Base-by-base conservation (phyloP, 176 grass and related monocot genomes). In the Oropetium thomaeum region DNA sequence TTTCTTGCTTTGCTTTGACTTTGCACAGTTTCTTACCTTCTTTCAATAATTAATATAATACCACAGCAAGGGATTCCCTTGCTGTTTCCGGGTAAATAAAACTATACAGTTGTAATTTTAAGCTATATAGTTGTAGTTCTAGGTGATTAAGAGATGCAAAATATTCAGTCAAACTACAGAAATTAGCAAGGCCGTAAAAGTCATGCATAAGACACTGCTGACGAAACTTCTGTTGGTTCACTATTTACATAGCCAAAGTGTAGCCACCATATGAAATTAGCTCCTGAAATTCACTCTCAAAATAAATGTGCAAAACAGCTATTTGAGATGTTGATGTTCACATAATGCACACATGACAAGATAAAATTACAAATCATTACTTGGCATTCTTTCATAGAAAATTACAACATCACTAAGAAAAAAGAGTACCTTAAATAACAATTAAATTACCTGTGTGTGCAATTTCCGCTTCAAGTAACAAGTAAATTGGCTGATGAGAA, bases 391-490 rank as follows among this genome's bases (percentile, higher is more conserved):
- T 63, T 25, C 43, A n/a, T 15, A 81, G 30, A 15, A 84, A 76
- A 69, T 19, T 34, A 23, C 2, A 47, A 53, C 10, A 17, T 63
- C 48, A 25, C 11, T 5, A 22, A 32, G 13, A 32, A 29, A 23
- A 23, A n/a, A 28, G 42, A 38, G 31, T 12, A 53, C 59, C 43
- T 22, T 47, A 64, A 58, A 25, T 2, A 15, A 47, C 28, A 71
- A 51, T 53, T 57, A 71, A 47, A 77, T 27, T 71, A 98, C 96
- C 91, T 98, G 96, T 74, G 92, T 84, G 60, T 58, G 84, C 76
- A 98, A 79, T 83, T 95, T 98, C 30, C 96, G 89, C 71, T 90
- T 98, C 86, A 98, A 84, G 61, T 94, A 93, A 73, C 96, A 98
- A 28, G 91, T 92, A 79, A 98, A 98, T 78, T 75, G 88, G 86